Evolutionary conservation across 2,329 filamentous ascomycete species (phyloP).

Genomic region (Cladophialophora exuberans): DNA sequence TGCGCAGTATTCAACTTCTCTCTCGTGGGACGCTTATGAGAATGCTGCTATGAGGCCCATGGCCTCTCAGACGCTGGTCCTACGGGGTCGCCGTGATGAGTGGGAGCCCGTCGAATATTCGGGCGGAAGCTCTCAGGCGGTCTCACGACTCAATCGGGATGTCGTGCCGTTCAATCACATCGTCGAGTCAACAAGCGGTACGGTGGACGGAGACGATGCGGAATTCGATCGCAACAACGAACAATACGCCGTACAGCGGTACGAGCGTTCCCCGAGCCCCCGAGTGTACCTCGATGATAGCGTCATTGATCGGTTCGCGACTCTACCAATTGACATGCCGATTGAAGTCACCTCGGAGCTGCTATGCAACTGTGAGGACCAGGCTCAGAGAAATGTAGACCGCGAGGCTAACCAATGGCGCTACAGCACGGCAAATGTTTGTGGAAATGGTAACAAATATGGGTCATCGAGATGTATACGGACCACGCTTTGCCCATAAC

Average conservation of each 20-base stretch:
- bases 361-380: not conserved
- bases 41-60: not conserved
- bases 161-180: not conserved
- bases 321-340: not conserved
- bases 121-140: no score
- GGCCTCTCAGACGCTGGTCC: not conserved
- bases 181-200: not conserved
- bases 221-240: not conserved
- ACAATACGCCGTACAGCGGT: not conserved
- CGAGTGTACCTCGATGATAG: constrained; percentile 3
- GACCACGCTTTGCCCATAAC: no score
- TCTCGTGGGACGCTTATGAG: not conserved
- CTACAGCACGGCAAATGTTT: not conserved
- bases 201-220: not conserved
- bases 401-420: not conserved
- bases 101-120: no score
- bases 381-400: no score
- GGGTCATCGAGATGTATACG: not conserved
- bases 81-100: not conserved
- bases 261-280: not conserved
- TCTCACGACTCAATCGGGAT: no score
- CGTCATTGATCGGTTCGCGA: not conserved
- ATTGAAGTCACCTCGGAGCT: not conserved
- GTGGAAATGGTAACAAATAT: not conserved
- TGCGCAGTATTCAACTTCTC: not conserved